Conservation (phyloP, 1,139 yeast genomes). For the Scheffersomyces titani region DNA sequence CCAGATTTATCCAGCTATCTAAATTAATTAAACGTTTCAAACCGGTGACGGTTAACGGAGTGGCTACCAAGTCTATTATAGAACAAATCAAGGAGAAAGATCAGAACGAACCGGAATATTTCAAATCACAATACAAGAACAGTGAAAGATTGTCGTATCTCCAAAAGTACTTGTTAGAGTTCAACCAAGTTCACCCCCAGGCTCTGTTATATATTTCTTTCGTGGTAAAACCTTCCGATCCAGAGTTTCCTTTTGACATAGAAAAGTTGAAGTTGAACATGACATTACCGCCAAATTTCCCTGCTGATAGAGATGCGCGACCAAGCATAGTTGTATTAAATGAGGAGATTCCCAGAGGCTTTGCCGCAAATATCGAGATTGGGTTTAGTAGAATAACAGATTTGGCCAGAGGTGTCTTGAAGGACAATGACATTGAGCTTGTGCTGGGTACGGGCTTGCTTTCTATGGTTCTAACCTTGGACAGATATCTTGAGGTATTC, state of each 20-base stretch:
- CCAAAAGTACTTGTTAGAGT: conserved; percentile 14
- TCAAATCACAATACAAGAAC: conserved; percentile 6
- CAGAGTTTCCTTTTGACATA: conserved; percentile 72
- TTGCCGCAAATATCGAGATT: conserved; percentile 61
- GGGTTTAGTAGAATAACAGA: conserved; percentile 59
- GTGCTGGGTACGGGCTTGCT: conserved; percentile 51
- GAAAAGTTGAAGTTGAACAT: conserved; percentile 52
- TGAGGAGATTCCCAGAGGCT: conserved; percentile 73
- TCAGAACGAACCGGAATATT: conserved; percentile 4
- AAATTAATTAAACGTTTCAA: conserved; percentile 27
- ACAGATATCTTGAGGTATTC: conserved; percentile 57
- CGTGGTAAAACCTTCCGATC: conserved; percentile 60
- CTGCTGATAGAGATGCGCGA: conserved; percentile 30
- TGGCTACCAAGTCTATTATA: conserved; percentile 20
- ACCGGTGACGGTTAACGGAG: conserved; percentile 39
- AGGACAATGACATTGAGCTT: conserved; percentile 30
- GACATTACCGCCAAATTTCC: conserved; percentile 58
- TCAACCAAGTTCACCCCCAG: conserved; percentile 12
- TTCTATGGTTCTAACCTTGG: conserved; percentile 58
- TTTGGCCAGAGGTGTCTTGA: conserved; percentile 26
- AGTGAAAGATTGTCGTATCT: conserved; percentile 13
- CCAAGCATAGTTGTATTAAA: conserved; percentile 59
- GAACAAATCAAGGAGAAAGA: conserved; percentile 10
- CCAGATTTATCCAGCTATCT: conserved; percentile 16
- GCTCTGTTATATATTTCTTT: conserved; percentile 34